Conservation (phyloP, 2,329 filamentous ascomycete genomes). For the Helminthosporium solani region DNA sequence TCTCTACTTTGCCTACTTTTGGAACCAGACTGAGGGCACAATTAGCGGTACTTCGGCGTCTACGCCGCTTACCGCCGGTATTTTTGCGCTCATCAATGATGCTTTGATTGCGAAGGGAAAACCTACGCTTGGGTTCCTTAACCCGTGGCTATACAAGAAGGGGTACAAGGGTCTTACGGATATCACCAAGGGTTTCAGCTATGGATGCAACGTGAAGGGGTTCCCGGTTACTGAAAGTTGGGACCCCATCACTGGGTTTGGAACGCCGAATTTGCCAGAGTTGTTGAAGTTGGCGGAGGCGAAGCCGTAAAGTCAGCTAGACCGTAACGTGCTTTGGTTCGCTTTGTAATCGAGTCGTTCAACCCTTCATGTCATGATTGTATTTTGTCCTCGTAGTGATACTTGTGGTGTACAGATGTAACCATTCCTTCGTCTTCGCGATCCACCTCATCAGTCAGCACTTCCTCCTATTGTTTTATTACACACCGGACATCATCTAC, state of each 20-base stretch:
- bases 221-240: constrained; percentile 40
- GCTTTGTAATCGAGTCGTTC: too few species aligned
- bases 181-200: constrained; percentile 40
- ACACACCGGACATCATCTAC: too few species aligned
- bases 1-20: constrained; percentile 47
- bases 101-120: constrained; percentile 54
- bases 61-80: constrained; percentile 58
- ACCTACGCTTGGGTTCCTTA: constrained; percentile 57
- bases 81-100: constrained; percentile 65
- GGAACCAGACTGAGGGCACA: constrained; percentile 41
- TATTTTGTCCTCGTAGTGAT: too few species aligned
- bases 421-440: too few species aligned
- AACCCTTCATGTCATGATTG: too few species aligned
- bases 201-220: constrained; percentile 43
- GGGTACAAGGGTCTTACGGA: constrained; percentile 53
- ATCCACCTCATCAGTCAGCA: too few species aligned
- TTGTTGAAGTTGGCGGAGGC: constrained; percentile 21
- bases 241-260: constrained; percentile 43
- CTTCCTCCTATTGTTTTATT: too few species aligned
- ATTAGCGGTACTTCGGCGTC: constrained; percentile 58
- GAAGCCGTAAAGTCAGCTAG: not conserved
- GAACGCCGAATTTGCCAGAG: constrained; percentile 35
- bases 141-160: constrained; percentile 59
- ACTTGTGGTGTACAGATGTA: too few species aligned
- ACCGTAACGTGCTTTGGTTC: too few species aligned